Evolutionary conservation across 768 basidiomycete species (phyloP), one percentile per base, ranked within the genome.

Genomic region (Boletus vermiculosoides): DNA sequence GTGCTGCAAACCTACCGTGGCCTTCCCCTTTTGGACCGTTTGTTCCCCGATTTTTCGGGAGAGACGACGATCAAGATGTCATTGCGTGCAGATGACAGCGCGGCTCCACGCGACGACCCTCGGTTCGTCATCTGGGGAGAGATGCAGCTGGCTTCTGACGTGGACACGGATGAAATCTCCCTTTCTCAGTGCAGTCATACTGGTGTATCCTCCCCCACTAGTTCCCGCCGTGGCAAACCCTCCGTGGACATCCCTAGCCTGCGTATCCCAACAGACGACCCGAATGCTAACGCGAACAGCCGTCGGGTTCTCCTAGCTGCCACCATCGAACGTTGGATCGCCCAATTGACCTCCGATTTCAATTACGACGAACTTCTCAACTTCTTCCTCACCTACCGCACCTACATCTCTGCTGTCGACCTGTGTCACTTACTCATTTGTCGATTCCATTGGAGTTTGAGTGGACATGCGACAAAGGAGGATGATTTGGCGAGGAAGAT

Each of bases 101-200:
- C 86, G 15, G 82, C 87, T 1, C 92, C 92, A 8, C 82, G 86
- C 15, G 88, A 94, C 60, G 94, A 97, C 63, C 92, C 94, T 16
- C 83, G 93, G 0, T 95, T 95, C 66, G 91, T 94, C 37, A 85
- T 96, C 9, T 97, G 94, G 94, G 93, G 91, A 28, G 83, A 86
- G 62, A 73, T 79, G 15, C 63, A 74, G 23, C 56, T 68, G 5
- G 71, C 70, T 5, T 52, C 64, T 1, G 71, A 73, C 6, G 40
- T 48, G 7, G 71, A 74, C 42, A 73, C 72, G 41, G 77, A 79
- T 47, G 73, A 76, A 44, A 23, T 69, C n/a, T 77, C 78, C 1
- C 60, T 73, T 31, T 77, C 76, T 8, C 75, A 76, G 36, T 68
- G 71, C 20, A 76, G 74, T 59, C 71, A 65, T 31, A 70, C 71